These are phyloP conservation scores for Paxillus rubicundulus DNA, from an alignment of 768 basidiomycete genomes.

Conservation along the genomic window DNA sequence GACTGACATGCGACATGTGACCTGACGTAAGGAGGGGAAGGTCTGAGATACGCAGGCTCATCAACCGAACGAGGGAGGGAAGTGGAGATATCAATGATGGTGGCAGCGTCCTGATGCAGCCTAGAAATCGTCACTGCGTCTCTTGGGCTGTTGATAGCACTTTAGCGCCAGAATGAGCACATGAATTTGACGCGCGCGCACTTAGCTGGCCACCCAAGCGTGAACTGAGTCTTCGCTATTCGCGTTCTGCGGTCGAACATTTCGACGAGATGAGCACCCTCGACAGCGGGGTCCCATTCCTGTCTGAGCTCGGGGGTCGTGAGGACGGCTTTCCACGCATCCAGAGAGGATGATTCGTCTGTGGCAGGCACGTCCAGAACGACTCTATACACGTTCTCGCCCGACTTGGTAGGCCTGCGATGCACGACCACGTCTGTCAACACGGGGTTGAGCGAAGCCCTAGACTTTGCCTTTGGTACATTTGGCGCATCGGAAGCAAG, in stretches of 20 bases:
- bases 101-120: constrained; percentile 74
- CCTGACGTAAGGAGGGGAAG: constrained; percentile 89
- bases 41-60: constrained; percentile 87
- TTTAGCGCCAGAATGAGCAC: constrained; percentile 7
- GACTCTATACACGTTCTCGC: constrained; percentile 78
- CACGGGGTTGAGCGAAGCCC: constrained; percentile 51
- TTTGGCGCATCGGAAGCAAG: constrained; percentile 40
- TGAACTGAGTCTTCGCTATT: constrained; percentile 87
- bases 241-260: constrained; percentile 83
- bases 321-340: constrained; percentile 78
- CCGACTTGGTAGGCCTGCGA: constrained; percentile 62
- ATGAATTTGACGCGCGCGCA: constrained; percentile 40
- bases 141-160: constrained; percentile 60
- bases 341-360: constrained; percentile 59
- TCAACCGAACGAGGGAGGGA: constrained; percentile 90
- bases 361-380: constrained; percentile 71
- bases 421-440: constrained; percentile 75
- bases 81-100: constrained; percentile 87
- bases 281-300: constrained; percentile 94
- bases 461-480: constrained; percentile 61
- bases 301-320: constrained; percentile 83
- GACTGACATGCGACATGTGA: constrained; percentile 74
- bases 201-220: constrained; percentile 96
- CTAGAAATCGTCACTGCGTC: constrained; percentile 94
- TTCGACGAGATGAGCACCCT: constrained; percentile 78